Base-by-base conservation (phyloP, 176 grass and related monocot genomes). In the Cenchrus purpureus region DNA sequence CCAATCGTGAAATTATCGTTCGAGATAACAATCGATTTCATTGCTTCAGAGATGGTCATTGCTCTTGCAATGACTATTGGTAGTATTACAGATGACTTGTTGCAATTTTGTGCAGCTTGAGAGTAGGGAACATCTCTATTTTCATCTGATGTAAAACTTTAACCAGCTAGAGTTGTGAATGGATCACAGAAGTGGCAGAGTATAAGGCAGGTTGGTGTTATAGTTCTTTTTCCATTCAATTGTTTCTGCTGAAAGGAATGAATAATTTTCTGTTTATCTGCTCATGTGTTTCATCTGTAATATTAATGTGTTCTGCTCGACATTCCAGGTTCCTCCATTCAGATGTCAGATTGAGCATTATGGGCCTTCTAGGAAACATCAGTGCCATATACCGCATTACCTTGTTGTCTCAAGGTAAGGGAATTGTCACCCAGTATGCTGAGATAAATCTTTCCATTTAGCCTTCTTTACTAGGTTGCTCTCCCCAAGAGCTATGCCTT, bases 31-130 rank as follows among this genome's bases (percentile, higher is more conserved):
- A 89, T 32, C 74, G 87, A 28, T 90, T 91, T 55, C 92, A 94
- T 84, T 90, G 78, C 84, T 94, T 94, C 71, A 89, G 53, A 90
- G 89, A 92, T 87, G 89, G 92, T 5, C 82, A 58, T 58, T 94
- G 89, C 79, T 94, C 85, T 56, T 94, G 89, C 76, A 88, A 83
- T 62, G 89, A 92, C 60, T 94, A 90, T 74, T 92, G 89, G 92
- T 94, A 90, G 84, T 54, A 76, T 2, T 2, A 72, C 45, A 14
- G 11, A 53, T 4, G 5, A 56, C 54, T 10, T 31, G 3, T 69
- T 66, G 5, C 61, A 20, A 58, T 60, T 83, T 84, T 65, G 48
- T 79, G 49, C 73, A 50, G 48, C 5, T 56, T 68, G 40, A 72
- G 77, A 70, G 10, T 3, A 62, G 69, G 25, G 37, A 31, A 9